phyloP scores from a whole-genome alignment of 78 protist species.

The Tieghemostelium lacteum region DNA sequence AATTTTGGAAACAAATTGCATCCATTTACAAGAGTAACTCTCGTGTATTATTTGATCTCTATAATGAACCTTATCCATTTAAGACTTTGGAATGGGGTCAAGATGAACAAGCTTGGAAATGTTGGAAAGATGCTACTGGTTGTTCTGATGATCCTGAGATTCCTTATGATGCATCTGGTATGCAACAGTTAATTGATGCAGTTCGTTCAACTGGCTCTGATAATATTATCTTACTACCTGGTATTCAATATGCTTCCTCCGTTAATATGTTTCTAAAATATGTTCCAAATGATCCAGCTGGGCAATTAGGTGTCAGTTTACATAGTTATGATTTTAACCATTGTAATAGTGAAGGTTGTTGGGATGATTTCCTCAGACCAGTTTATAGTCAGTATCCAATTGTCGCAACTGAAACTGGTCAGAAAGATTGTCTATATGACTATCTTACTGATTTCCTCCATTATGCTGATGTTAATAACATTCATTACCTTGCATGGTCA shows the following conservation, averaged over 20 bases:
- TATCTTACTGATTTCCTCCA: constrained; percentile 31
- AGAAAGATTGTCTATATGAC: constrained; percentile 60
- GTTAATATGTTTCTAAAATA: constrained; percentile 36
- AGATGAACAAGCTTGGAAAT: constrained; percentile 58
- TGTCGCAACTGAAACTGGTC: constrained; percentile 75
- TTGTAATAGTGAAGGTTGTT: constrained; percentile 68
- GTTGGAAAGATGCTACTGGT: constrained; percentile 54
- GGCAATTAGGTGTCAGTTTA: constrained; percentile 40
- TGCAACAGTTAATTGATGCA: constrained; percentile 61
- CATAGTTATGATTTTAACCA: constrained; percentile 64
- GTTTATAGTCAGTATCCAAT: constrained; percentile 23
- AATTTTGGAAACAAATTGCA: constrained; percentile 54
- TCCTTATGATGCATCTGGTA: constrained; percentile 32
- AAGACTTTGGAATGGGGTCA: constrained; percentile 49
- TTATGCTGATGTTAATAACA: constrained; percentile 34
- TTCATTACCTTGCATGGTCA: constrained; percentile 72
- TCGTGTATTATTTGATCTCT: constrained; percentile 41
- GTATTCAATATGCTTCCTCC: constrained; percentile 72
- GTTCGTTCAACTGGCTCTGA: constrained; percentile 50
- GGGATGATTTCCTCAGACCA: constrained; percentile 60
- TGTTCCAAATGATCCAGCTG: constrained; percentile 41
- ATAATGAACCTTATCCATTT: constrained; percentile 73
- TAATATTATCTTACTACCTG: constrained; percentile 34
- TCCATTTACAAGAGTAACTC: constrained; percentile 15
- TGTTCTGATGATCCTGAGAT: constrained; percentile 11